Conservation (phyloP, 139 green algal species). For the Chlamydomonas incerta region DNA sequence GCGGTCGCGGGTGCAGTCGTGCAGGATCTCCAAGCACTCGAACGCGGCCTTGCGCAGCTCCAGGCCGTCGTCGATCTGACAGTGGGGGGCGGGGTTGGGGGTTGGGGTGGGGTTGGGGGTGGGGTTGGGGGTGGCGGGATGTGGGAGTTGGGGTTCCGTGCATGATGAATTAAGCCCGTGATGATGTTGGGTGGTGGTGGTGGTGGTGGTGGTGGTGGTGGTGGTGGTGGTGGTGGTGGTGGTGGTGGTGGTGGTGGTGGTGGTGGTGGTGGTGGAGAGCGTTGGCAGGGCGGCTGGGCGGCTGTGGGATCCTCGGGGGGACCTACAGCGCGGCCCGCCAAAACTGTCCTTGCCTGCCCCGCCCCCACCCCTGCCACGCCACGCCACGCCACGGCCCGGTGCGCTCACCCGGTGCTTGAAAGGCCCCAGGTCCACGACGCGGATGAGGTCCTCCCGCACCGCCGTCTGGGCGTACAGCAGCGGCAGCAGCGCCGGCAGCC, state of each 20-base stretch:
- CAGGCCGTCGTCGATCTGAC: constrained; percentile 94
- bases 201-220: too few relatives aligned
- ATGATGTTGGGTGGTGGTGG: too few relatives aligned
- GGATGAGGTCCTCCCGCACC: constrained; percentile 79
- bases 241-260: too few relatives aligned
- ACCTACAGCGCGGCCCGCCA: too few relatives aligned
- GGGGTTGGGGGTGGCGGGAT: neutral
- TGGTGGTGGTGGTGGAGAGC: too few relatives aligned
- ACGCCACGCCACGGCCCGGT: neutral
- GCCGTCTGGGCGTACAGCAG: constrained; percentile 89
- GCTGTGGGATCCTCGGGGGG: too few relatives aligned
- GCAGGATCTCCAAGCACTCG: constrained; percentile 93
- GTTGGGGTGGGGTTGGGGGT: neutral
- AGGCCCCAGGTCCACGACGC: constrained; percentile 92
- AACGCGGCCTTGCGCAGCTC: constrained; percentile 96
- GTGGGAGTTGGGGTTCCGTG: too few relatives aligned
- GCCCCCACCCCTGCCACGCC: neutral
- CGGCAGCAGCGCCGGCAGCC: constrained; percentile 81
- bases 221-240: too few relatives aligned
- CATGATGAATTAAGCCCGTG: too few relatives aligned
- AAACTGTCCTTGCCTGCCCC: too few relatives aligned
- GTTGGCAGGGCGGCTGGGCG: too few relatives aligned
- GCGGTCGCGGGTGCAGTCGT: constrained; percentile 64
- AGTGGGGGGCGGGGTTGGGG: constrained; percentile 25
- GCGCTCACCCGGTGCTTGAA: constrained; percentile 87